Evolutionary conservation across 805 yeast genomes (phyloP).

Genomic region (Ogataea angusta): DNA sequence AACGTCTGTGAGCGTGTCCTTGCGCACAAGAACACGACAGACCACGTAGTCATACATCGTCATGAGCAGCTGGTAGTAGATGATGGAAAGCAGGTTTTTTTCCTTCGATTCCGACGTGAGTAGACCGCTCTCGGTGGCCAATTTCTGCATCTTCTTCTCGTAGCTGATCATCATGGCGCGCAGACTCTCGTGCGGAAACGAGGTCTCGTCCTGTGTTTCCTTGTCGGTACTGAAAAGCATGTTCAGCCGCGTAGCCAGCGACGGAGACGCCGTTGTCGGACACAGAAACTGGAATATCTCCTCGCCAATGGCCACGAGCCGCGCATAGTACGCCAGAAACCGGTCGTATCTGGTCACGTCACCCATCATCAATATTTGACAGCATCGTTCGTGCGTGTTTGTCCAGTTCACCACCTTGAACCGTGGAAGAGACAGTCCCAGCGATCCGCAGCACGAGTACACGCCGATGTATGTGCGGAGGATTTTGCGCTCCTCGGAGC

Average conservation of each 20-base stretch:
- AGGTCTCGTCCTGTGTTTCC: slow-evolving; percentile 9
- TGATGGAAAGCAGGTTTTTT: slow-evolving; percentile 39
- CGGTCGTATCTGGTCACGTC: slow-evolving; percentile 38
- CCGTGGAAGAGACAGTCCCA: slow-evolving; percentile 49
- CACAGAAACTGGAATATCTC: slow-evolving; percentile 42
- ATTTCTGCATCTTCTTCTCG: slow-evolving; percentile 39
- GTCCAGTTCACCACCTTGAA: slow-evolving; percentile 51
- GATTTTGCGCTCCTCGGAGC: slow-evolving; percentile 34
- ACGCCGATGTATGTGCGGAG: slow-evolving; percentile 45
- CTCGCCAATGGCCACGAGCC: slow-evolving; percentile 47
- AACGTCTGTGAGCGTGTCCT: slow-evolving; percentile 31
- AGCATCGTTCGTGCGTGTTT: slow-evolving; percentile 39
- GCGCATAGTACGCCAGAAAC: slow-evolving; percentile 43
- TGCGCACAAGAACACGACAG: slow-evolving; percentile 35
- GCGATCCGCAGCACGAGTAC: slow-evolving; percentile 48
- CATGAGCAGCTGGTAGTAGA: slow-evolving; percentile 49
- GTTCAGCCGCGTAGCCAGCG: slow-evolving; percentile 9
- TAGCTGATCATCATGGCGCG: slow-evolving; percentile 36
- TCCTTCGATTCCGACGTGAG: slow-evolving; percentile 35
- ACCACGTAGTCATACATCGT: slow-evolving; percentile 51
- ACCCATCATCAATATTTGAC: slow-evolving; percentile 33
- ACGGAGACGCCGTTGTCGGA: slow-evolving; percentile 25
- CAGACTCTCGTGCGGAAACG: slow-evolving; percentile 24
- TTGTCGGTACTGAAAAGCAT: slow-evolving; percentile 5
- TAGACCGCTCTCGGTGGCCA: slow-evolving; percentile 40